Base-by-base conservation (phyloP, 2,329 filamentous ascomycete genomes). In the Coleophoma crateriformis region DNA sequence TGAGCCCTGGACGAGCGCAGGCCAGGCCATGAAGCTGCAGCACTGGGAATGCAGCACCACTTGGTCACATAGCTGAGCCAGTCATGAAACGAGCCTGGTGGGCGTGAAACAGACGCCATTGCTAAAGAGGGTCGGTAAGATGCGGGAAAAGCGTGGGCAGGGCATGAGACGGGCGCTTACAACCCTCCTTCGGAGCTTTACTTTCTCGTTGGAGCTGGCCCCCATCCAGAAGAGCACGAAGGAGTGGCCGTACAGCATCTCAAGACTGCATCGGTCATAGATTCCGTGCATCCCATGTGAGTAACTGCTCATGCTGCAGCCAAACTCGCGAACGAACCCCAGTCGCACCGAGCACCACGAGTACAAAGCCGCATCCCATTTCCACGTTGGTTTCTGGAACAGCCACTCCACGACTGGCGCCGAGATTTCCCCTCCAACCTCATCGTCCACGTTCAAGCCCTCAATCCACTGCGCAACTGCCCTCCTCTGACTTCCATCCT, bases 21-120 rank as follows among this genome's bases (percentile, higher is more conserved):
- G 2, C 3, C 6, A 27, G 27, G 27, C 27, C 6, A 4, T 27
- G 14, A 13, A 54, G 39, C 45, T 57, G 54, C 54, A 55, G 43
- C 46, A 45, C 41, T 40, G 48, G 49, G 48, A 54, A 53, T 53
- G 39, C 47, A 55, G 51, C 55, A 54, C 55, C 51, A 51, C 47
- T 49, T 48, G 50, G 52, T 54, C 56, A 54, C 54, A 58, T 45
- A 12, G 46, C 34, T 20, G 43, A 50, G 48, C 55, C 55, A 54
- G 50, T 54, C 51, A 57, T 60, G 58, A 60, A 60, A 60, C 58
- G 42, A 15, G 47, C 27, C 41, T 37, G 14, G n/a, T 22, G 32
- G 33, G 38, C 47, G 49, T 60, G 58, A 61, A 61, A 61, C 58
- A 58, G 54, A 51, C 57, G 57, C 55, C 49, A 33, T 48, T 44